phyloP scores from a whole-genome alignment of 371 early-diverging fungal species.

The Haplosporangium sp. region DNA sequence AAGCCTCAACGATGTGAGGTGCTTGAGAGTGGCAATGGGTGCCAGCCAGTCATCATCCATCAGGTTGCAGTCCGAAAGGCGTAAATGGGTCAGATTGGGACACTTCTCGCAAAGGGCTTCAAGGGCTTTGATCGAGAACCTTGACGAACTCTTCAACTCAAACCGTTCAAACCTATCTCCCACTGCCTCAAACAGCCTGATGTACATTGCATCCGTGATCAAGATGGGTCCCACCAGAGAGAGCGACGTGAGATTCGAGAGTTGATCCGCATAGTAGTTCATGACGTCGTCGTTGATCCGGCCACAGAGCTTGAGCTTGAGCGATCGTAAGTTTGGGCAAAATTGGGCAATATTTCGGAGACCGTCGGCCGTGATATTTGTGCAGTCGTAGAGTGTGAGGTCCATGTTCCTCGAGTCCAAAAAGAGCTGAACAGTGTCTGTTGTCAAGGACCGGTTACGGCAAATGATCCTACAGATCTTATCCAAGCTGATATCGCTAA shows the following conservation, averaged over 20 bases:
- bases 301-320: slow-evolving; percentile 84
- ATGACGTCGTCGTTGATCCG: slow-evolving; percentile 72
- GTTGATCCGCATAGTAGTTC: slow-evolving; percentile 57
- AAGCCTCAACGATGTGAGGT: slow-evolving; percentile 60
- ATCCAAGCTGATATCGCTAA: slow-evolving; percentile 73
- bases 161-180: slow-evolving; percentile 69
- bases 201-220: slow-evolving; percentile 70
- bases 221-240: slow-evolving; percentile 82
- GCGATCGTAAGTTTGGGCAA: slow-evolving; percentile 66
- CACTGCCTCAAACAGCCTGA: slow-evolving; percentile 64
- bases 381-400: slow-evolving; percentile 84
- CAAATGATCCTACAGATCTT: slow-evolving; percentile 84
- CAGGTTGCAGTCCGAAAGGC: slow-evolving; percentile 63
- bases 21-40: slow-evolving; percentile 52
- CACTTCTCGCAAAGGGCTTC: slow-evolving; percentile 67
- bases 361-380: slow-evolving; percentile 69
- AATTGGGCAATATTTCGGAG: slow-evolving; percentile 72
- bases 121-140: slow-evolving; percentile 65
- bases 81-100: slow-evolving; percentile 65
- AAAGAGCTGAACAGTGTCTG: slow-evolving; percentile 77
- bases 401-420: slow-evolving; percentile 67
- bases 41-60: slow-evolving; percentile 67
- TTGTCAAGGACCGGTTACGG: slow-evolving; percentile 76
- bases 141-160: slow-evolving; percentile 68
- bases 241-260: slow-evolving; percentile 64